Conservation (phyloP, 1,139 yeast genomes). For the Debaryomycetaceae sp. region DNA sequence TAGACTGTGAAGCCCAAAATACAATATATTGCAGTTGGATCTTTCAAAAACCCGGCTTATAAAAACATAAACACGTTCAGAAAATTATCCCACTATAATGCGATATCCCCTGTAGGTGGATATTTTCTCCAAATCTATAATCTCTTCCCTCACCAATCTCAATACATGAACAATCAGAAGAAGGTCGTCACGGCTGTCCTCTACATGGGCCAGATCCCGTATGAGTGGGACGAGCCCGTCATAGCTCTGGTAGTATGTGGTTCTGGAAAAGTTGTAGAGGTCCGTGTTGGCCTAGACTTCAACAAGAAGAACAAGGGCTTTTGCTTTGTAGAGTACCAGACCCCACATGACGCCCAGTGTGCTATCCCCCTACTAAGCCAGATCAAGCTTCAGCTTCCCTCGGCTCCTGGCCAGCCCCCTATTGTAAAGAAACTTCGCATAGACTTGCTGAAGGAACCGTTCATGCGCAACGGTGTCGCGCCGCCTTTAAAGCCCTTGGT, state of each 20-base stretch:
- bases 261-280: constrained; percentile 51
- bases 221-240: constrained; percentile 51
- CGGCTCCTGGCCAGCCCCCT: constrained; percentile 14
- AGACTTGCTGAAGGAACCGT: constrained; percentile 54
- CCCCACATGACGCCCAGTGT: constrained; percentile 39
- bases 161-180: background rate
- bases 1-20: too few relatives aligned
- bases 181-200: constrained; percentile 22
- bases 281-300: constrained; percentile 50
- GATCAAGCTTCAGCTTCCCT: constrained; percentile 23
- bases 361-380: constrained; percentile 36
- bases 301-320: constrained; percentile 57
- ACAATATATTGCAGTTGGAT: too few relatives aligned
- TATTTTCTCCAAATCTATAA: too few relatives aligned
- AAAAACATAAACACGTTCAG: too few relatives aligned
- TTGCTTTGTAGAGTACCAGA: constrained; percentile 49
- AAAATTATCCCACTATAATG: too few relatives aligned
- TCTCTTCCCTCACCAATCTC: too few relatives aligned
- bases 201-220: constrained; percentile 54
- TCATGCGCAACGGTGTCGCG: constrained; percentile 18
- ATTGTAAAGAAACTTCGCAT: constrained; percentile 34
- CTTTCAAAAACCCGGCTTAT: too few relatives aligned
- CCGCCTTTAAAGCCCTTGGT: constrained; percentile 28
- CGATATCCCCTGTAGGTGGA: too few relatives aligned
- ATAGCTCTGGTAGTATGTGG: constrained; percentile 53